phyloP scores from a whole-genome alignment of 306 rosid species.

The Malus fusca region DNA sequence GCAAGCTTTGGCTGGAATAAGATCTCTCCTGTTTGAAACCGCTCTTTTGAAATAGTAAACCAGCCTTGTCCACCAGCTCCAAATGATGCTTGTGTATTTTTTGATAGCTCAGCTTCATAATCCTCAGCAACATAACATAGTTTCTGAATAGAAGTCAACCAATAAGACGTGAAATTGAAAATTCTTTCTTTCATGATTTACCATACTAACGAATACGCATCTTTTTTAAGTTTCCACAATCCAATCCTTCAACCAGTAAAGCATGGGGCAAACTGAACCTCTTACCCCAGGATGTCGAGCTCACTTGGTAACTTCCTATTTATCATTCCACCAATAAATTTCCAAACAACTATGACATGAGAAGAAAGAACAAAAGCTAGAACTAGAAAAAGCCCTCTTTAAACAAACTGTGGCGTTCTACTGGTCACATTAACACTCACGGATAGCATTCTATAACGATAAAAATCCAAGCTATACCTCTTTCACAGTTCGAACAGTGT shows the following conservation, averaged over 20 bases:
- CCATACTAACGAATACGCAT: background rate
- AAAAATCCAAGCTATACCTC: slow-evolving; percentile 45
- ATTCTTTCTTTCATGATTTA: background rate
- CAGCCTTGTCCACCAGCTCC: slow-evolving; percentile 57
- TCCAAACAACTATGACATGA: background rate
- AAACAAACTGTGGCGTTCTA: too few relatives aligned
- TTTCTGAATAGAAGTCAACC: slow-evolving; percentile 37
- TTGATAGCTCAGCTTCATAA: slow-evolving; percentile 72
- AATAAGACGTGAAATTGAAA: background rate
- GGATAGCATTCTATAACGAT: background rate
- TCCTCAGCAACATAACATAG: slow-evolving; percentile 83
- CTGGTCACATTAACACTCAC: too few relatives aligned
- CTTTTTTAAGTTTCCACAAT: background rate
- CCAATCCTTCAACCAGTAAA: background rate
- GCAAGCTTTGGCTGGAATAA: slow-evolving; percentile 79
- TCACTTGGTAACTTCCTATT: background rate
- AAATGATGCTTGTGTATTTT: slow-evolving; percentile 62
- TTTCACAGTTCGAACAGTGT: slow-evolving; percentile 73
- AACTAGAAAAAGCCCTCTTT: too few relatives aligned
- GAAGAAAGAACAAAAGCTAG: background rate
- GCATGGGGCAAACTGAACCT: background rate
- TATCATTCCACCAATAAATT: background rate
- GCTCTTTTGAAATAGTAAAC: slow-evolving; percentile 77
- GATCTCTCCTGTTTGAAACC: slow-evolving; percentile 85
- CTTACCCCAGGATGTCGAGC: background rate